Conservation (phyloP, 2,329 filamentous ascomycete species). For the Eurotiales sp. region DNA sequence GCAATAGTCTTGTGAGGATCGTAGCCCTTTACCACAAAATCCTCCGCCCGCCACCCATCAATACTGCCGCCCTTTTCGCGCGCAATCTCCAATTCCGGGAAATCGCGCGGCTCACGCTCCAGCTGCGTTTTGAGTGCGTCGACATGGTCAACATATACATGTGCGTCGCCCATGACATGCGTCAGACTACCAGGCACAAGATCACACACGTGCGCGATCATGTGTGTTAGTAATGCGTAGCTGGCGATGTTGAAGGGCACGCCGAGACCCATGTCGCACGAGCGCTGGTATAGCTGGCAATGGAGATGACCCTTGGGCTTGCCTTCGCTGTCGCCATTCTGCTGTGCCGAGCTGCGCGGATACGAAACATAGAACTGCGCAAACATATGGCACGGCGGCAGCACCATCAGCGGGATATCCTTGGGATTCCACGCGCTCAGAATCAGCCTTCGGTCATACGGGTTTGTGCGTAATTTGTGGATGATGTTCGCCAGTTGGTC, state of each 20-base stretch:
- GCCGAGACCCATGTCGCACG: slow-evolving; percentile 94
- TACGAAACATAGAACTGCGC: slow-evolving; percentile 91
- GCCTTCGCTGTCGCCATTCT: slow-evolving; percentile 22
- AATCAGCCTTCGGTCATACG: slow-evolving; percentile 86
- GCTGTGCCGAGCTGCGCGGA: slow-evolving; percentile 37
- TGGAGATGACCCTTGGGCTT: slow-evolving; percentile 67
- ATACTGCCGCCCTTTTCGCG: slow-evolving; percentile 68
- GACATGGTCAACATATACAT: slow-evolving; percentile 90
- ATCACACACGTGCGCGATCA: slow-evolving; percentile 84
- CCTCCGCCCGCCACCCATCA: slow-evolving; percentile 84
- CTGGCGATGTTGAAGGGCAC: slow-evolving; percentile 97
- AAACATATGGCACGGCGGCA: slow-evolving; percentile 97
- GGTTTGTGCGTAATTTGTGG: slow-evolving; percentile 74
- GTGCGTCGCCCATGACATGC: slow-evolving; percentile 97
- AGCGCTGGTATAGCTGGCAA: slow-evolving; percentile 88
- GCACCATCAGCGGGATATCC: slow-evolving; percentile 80
- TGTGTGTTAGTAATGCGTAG: slow-evolving; percentile 91
- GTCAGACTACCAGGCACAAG: slow-evolving; percentile 82
- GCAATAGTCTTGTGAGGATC: slow-evolving; percentile 85
- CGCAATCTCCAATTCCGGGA: slow-evolving; percentile 73
- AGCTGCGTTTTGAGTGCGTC: slow-evolving; percentile 81
- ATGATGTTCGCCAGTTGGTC: slow-evolving; percentile 93
- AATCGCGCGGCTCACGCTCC: slow-evolving; percentile 71
- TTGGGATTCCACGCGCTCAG: slow-evolving; percentile 91
- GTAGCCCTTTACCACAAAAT: slow-evolving; percentile 85